phyloP scores from a whole-genome alignment of 441 rosid genomes.

The Pelargonium cotyledonis region DNA sequence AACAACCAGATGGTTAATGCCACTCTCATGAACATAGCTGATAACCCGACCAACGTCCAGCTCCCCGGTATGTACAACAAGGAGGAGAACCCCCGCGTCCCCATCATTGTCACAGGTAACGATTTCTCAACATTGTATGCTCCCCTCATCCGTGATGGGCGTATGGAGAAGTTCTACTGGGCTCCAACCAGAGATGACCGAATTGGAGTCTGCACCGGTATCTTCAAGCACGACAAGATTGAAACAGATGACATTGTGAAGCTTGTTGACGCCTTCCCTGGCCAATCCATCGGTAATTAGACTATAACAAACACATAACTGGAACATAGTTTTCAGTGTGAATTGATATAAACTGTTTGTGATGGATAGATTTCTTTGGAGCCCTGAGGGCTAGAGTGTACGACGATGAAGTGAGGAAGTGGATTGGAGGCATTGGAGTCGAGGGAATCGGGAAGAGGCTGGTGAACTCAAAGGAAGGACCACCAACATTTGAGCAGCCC shows the following conservation, averaged over 20 bases:
- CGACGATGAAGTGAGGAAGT: constrained; percentile 96
- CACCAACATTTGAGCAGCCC: constrained; percentile 79
- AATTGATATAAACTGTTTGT: neutral
- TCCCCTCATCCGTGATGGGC: constrained; percentile 90
- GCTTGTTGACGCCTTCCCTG: constrained; percentile 87
- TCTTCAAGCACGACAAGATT: constrained; percentile 62
- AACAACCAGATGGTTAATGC: constrained; percentile 99
- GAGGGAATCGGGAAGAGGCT: constrained; percentile 62
- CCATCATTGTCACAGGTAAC: constrained; percentile 82
- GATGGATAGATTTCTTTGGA: constrained; percentile 71
- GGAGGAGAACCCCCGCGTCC: constrained; percentile 81
- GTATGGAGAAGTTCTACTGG: constrained; percentile 99
- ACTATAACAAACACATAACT: too few relatives aligned
- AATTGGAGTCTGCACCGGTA: constrained; percentile 85
- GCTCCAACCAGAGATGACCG: constrained; percentile 94
- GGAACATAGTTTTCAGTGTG: too few relatives aligned
- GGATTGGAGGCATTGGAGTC: constrained; percentile 58
- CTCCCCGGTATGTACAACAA: constrained; percentile 99
- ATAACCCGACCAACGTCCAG: constrained; percentile 83
- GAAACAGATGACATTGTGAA: constrained; percentile 45
- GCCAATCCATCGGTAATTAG: constrained; percentile 80
- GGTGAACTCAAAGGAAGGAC: constrained; percentile 80
- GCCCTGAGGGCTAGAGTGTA: constrained; percentile 95
- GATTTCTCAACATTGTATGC: constrained; percentile 96
- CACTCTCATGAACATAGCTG: constrained; percentile 98